A percentile compares a stretch with the other conserved stretches of the same genome.
Conservation (phyloP, 257 asterid genomes). For the Primulina eburnea region DNA sequence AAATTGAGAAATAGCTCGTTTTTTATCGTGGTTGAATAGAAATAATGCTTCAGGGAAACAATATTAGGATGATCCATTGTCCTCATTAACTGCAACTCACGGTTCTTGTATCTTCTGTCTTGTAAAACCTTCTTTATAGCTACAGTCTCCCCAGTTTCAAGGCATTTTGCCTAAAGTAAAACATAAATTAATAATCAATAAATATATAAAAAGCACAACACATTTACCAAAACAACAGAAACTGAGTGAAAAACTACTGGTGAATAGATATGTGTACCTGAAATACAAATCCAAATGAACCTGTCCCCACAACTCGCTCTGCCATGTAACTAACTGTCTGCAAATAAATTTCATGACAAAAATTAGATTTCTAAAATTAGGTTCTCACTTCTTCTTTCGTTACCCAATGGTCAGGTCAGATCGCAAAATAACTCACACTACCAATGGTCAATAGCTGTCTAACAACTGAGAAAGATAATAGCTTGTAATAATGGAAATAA, state of each 20-base stretch:
- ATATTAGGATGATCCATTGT: conserved; percentile 93
- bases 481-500: neutral
- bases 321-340: conserved; percentile 65
- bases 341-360: conserved; percentile 12
- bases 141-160: conserved; percentile 95
- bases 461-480: neutral
- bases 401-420: neutral
- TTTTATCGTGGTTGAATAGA: conserved; percentile 80
- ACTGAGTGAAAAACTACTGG: neutral
- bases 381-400: neutral
- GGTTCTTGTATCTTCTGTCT: conserved; percentile 90
- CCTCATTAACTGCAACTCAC: conserved; percentile 92
- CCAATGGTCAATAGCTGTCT: neutral
- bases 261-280: conserved; percentile 23
- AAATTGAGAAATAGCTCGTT: conserved; percentile 88
- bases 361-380: neutral
- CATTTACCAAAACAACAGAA: conserved; percentile 18
- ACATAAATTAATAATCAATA: conserved; percentile 6
- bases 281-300: conserved; percentile 52
- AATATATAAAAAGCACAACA: conserved; percentile 16
- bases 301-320: conserved; percentile 59
- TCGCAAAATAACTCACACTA: neutral
- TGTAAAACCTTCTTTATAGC: conserved; percentile 95
- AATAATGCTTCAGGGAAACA: conserved; percentile 86
- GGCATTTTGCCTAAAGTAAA: conserved; percentile 72